A percentile compares a stretch with the other conserved stretches of the same genome.
Conservation (phyloP, 306 rosid species). For the Fragaria vesca region DNA sequence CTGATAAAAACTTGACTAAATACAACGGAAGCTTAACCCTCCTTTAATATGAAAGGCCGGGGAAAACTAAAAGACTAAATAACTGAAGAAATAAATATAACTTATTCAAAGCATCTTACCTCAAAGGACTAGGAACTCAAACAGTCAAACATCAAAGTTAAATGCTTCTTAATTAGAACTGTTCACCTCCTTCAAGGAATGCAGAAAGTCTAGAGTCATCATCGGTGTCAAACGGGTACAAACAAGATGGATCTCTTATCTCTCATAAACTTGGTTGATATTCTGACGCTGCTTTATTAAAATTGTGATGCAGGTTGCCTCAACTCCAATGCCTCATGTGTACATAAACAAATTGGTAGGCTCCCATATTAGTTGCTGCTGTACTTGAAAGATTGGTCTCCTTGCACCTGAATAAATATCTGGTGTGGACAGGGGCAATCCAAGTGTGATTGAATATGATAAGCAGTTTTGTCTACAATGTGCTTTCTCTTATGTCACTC, state of each 20-base stretch:
- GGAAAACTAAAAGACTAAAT: background rate
- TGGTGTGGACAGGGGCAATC: background rate
- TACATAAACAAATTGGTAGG: constrained; percentile 57
- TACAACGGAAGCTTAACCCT: background rate
- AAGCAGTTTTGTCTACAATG: background rate
- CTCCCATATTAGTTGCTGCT: background rate
- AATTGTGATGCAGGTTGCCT: constrained; percentile 48
- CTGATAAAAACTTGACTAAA: background rate
- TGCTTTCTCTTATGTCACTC: background rate
- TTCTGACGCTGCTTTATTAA: constrained; percentile 21
- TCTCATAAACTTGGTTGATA: background rate
- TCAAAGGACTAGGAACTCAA: background rate
- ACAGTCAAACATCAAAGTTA: background rate
- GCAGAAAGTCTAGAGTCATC: background rate
- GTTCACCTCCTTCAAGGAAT: background rate
- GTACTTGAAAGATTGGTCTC: no score
- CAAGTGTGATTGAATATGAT: background rate
- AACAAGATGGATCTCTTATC: background rate
- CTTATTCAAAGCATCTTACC: background rate
- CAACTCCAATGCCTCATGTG: constrained; percentile 60
- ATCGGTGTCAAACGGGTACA: constrained; percentile 20
- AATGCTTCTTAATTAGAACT: background rate
- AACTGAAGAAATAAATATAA: background rate
- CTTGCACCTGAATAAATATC: no score
- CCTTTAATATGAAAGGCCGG: background rate